These are phyloP conservation scores for Pichia deserticola DNA, from an alignment of 805 yeast species.

Conservation along the genomic window DNA sequence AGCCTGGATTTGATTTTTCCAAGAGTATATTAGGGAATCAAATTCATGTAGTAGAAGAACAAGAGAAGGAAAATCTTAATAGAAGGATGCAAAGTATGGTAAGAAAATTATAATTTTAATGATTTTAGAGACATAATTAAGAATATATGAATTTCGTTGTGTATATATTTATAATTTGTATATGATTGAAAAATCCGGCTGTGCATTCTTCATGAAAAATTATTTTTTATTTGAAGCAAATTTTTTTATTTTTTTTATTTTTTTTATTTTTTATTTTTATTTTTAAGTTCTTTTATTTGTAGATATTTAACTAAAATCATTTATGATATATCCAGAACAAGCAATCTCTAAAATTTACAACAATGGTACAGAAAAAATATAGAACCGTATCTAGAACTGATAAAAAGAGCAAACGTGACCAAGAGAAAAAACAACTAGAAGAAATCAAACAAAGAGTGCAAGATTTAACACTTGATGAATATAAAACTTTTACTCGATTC, in stretches of 20 bases:
- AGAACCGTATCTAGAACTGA: slow-evolving; percentile 25
- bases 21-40: slow-evolving; percentile 26
- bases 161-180: background rate
- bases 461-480: slow-evolving; percentile 42
- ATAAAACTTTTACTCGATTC: slow-evolving; percentile 41
- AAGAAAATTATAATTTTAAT: slow-evolving; percentile 4
- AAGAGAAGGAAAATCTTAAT: slow-evolving; percentile 15
- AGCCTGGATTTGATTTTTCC: slow-evolving; percentile 22
- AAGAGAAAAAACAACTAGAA: slow-evolving; percentile 31
- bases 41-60: slow-evolving; percentile 15
- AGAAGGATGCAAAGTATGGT: slow-evolving; percentile 13
- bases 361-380: slow-evolving; percentile 24
- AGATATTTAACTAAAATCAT: too few relatives aligned
- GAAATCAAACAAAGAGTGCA: slow-evolving; percentile 44
- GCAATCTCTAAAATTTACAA: background rate
- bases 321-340: background rate
- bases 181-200: background rate
- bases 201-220: background rate
- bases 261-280: too few relatives aligned
- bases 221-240: background rate
- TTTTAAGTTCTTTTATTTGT: too few relatives aligned
- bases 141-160: background rate
- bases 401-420: slow-evolving; percentile 18
- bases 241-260: too few relatives aligned
- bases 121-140: too few relatives aligned